Evolutionary conservation across 345 rosid species (phyloP), one percentile per base, ranked within the genome.

Genomic region (Sonneratia caseolaris): DNA sequence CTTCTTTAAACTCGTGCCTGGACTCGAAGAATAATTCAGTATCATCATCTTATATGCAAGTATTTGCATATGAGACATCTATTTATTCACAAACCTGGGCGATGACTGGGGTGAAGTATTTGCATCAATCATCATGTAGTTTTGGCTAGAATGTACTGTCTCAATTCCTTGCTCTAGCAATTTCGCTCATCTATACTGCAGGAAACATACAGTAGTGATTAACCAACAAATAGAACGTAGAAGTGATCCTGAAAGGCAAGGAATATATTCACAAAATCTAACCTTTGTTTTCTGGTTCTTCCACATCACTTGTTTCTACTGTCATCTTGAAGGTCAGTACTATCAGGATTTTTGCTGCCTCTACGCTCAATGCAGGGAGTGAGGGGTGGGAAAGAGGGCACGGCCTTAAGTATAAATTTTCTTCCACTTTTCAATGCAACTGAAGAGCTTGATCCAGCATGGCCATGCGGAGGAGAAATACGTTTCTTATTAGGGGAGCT

Each of bases 361-460:
- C 51, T 38, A 3, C n/a, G 49, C 7, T 70, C 79, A 3, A 68
- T 48, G 64, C 84, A 77, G 37, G 88, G 89, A 32, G 85, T 85
- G 75, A 85, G 84, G 68, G 89, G 84, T 36, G 89, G 91, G 75
- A 83, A 80, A 64, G 90, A 79, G 35, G 90, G 85, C 61, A 86
- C 80, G 0, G 89, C 75, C 74, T 75, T 83, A 68, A 88, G 74
- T 64, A 85, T 79, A 80, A 88, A 86, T 79, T 79, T 88, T 53
- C 84, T 83, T 37, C 89, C 87, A 72, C 84, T 85, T 79, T 74
- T 84, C 79, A 85, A 70, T 56, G 68, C 72, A 24, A 73, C 79
- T 40, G 87, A 77, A 75, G 84, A 76, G 75, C 78, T 47, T 80
- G 73, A 14, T 66, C 69, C 71, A 69, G 80, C 4, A 70, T 76